phyloP scores from a whole-genome alignment of 768 basidiomycete genomes.

The Dentipellis sp. region DNA sequence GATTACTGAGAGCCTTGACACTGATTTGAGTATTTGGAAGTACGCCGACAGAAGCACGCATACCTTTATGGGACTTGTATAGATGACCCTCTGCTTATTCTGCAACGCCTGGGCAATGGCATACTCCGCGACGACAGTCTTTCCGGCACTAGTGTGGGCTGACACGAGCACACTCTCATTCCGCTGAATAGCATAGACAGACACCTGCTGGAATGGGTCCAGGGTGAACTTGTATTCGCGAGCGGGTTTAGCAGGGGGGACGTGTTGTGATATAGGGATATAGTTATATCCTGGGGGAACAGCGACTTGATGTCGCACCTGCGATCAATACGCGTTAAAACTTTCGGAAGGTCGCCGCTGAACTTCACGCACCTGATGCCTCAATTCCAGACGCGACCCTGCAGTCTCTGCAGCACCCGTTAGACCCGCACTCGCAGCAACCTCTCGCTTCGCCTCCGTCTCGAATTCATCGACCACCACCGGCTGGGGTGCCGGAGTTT shows the following conservation, averaged over 20 bases:
- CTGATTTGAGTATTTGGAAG: slow-evolving; percentile 8
- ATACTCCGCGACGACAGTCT: slow-evolving; percentile 99
- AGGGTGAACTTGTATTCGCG: slow-evolving; percentile 93
- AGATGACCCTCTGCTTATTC: slow-evolving; percentile 93
- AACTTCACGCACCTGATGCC: slow-evolving; percentile 54
- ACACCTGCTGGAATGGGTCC: slow-evolving; percentile 95
- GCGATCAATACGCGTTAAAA: background rate
- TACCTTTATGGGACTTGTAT: slow-evolving; percentile 99
- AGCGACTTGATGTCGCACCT: slow-evolving; percentile 96
- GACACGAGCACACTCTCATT: slow-evolving; percentile 98
- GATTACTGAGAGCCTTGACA: slow-evolving; percentile 88
- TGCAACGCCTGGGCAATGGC: slow-evolving; percentile 95
- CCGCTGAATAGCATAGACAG: slow-evolving; percentile 89
- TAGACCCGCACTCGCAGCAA: slow-evolving; percentile 82
- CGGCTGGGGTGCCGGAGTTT: slow-evolving; percentile 44
- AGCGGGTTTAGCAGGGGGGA: slow-evolving; percentile 85
- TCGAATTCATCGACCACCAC: slow-evolving; percentile 91
- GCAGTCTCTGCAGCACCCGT: slow-evolving; percentile 57
- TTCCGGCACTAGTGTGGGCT: slow-evolving; percentile 97
- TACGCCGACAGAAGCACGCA: slow-evolving; percentile 20
- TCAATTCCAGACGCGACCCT: slow-evolving; percentile 64
- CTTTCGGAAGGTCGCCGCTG: background rate
- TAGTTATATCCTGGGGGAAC: slow-evolving; percentile 91
- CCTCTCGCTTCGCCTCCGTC: slow-evolving; percentile 86
- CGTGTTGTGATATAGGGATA: slow-evolving; percentile 80